A percentile compares a stretch with the other conserved stretches of the same genome.
Conservation (phyloP, 768 basidiomycete species). For the Lactifluus subvellereus region DNA sequence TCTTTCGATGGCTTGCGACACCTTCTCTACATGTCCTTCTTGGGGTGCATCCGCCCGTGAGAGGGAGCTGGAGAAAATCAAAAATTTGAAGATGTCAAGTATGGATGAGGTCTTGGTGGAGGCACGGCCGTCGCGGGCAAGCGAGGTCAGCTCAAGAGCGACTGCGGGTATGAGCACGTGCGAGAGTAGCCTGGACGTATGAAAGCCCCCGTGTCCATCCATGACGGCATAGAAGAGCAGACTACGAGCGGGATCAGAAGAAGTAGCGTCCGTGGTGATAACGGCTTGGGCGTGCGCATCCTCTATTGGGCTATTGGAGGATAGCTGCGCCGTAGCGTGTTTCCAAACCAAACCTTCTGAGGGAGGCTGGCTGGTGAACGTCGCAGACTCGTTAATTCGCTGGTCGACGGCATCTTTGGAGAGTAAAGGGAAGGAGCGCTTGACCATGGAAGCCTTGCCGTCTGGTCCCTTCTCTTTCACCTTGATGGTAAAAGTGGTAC, state of each 20-base stretch:
- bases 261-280: slow-evolving; percentile 55
- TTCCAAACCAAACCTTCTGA: slow-evolving; percentile 62
- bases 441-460: slow-evolving; percentile 53
- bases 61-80: slow-evolving; percentile 30
- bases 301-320: slow-evolving; percentile 89
- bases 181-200: slow-evolving; percentile 81
- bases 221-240: slow-evolving; percentile 83
- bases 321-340: slow-evolving; percentile 70
- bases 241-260: slow-evolving; percentile 58
- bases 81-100: slow-evolving; percentile 37
- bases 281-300: slow-evolving; percentile 75
- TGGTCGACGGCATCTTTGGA: slow-evolving; percentile 50
- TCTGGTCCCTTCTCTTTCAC: slow-evolving; percentile 51
- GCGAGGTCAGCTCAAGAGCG: slow-evolving; percentile 60
- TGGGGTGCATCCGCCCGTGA: slow-evolving; percentile 29
- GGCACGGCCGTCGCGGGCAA: slow-evolving; percentile 38
- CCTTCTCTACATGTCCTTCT: slow-evolving; percentile 44
- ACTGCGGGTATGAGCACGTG: slow-evolving; percentile 82
- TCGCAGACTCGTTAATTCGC: slow-evolving; percentile 52
- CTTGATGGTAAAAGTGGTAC: slow-evolving; percentile 48
- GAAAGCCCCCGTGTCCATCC: slow-evolving; percentile 83
- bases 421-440: slow-evolving; percentile 49
- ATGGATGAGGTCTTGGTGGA: slow-evolving; percentile 28
- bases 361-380: slow-evolving; percentile 39
- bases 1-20: slow-evolving; percentile 62